Base-by-base conservation (phyloP, 257 asterid species). In the Primulina tabacum region DNA sequence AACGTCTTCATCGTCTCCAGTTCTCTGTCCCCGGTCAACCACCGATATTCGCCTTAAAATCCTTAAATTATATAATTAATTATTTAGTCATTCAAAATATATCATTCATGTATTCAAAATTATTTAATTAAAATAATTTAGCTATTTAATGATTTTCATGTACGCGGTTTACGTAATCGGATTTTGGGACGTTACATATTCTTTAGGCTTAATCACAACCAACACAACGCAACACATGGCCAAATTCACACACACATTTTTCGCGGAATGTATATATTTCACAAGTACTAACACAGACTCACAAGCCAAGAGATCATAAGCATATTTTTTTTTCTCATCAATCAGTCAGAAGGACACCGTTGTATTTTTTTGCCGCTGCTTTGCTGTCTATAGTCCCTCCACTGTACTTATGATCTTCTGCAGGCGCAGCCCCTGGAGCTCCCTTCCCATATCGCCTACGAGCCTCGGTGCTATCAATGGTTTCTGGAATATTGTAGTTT, bases 331-430 rank as follows among this genome's bases (percentile, higher is more conserved):
- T 47, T 47, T 47, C 18, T 47, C 11, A 17, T 35, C n/a, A 65
- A 33, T 56, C 14, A n/a, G 71, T 37, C 60, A 82, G 53, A 55
- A 74, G 65, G 33, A 82, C 69, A 3, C 87, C 87, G 0, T 67
- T 64, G 65, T 82, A 82, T 20, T 18, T 82, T 21, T 7, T 52
- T 4, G 87, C 84, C 20, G 81, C 81, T 71, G 62, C 64, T 38
- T 16, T 40, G 63, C 79, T 12, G 62, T 82, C 81, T 40, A 82
- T 79, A 20, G 59, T 61, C 21, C 33, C 52, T 38, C 33, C 52
- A 1, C 0, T 21, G 58, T 69, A 32, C 59, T 17, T 47, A 20
- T 64, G 38, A 0, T 2, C 67, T 2, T 12, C 55, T 18, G 7
- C 58, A 4, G 40, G 28, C 16, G 32, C 62, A 7, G 24, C 50